A percentile compares a stretch with the other conserved stretches of the same genome.
phyloP scores from a whole-genome alignment of 2,329 filamentous ascomycete species.

The Arthrobotrys megalospora region DNA sequence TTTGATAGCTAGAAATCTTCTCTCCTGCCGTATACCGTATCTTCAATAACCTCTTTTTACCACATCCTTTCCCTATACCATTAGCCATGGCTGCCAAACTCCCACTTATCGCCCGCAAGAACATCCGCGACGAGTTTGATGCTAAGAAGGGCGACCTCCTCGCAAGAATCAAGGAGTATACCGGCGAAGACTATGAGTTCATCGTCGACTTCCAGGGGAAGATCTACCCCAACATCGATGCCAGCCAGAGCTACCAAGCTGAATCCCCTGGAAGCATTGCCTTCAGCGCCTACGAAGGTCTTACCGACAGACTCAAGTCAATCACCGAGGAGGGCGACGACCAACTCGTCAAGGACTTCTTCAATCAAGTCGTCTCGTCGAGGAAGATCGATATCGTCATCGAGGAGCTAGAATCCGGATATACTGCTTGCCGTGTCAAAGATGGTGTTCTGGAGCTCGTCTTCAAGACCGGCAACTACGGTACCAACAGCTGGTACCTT shows the following conservation, averaged over 20 bases:
- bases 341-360: conserved; percentile 30
- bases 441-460: conserved; percentile 54
- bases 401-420: conserved; percentile 24
- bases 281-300: conserved; percentile 29
- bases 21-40: conserved; percentile 27
- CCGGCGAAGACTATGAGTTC: conserved; percentile 51
- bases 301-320: conserved; percentile 19
- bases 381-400: conserved; percentile 44
- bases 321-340: conserved; percentile 33
- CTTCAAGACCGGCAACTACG: conserved; percentile 42
- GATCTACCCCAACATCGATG: conserved; percentile 33
- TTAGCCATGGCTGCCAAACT: conserved; percentile 53
- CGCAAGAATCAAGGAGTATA: conserved; percentile 41
- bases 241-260: conserved; percentile 37
- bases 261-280: conserved; percentile 50
- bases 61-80: conserved; percentile 5
- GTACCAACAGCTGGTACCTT: conserved; percentile 48
- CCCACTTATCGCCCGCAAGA: conserved; percentile 51
- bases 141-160: conserved; percentile 16
- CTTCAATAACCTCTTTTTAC: neutral
- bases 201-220: conserved; percentile 37
- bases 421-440: conserved; percentile 35
- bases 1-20: conserved; percentile 49
- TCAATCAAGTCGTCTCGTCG: conserved; percentile 43
- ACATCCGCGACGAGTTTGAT: conserved; percentile 51